Evolutionary conservation across 495 filamentous ascomycete species (phyloP), one percentile per base, ranked within the genome.

Genomic region (Podospora tetraspora): DNA sequence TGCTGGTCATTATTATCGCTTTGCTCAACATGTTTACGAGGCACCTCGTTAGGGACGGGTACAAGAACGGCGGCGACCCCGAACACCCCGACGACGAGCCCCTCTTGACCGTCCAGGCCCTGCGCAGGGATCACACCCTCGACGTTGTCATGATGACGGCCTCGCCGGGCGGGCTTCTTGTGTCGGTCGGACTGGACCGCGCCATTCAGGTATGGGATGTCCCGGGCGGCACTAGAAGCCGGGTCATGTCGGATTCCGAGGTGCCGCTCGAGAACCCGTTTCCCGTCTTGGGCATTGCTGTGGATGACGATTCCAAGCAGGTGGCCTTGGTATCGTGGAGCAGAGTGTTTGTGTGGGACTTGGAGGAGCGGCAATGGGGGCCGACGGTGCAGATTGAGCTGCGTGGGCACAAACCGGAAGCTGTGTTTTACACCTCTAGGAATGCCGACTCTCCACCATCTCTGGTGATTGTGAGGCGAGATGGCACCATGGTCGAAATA

Each of bases 131-230:
- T 2, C 90, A 92, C 74, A 72, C 75, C 6, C 78, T 92, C 22
- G 90, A 92, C 71, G 81, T 92, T 30, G 84, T 85, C 59, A 82
- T 85, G 74, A 78, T 92, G 61, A 74, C 80, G 8, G 79, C 86
- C 11, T 89, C 83, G 23, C 72, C 82, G 3, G 82, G 81, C 56
- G 89, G 89, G 6, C 78, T 87, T 52, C 73, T 92, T 22, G 86
- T 87, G n/a, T 89, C 88, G 6, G 81, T 91, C 57, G 88, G 86
- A 1, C 76, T 91, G 8, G 90, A 92, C 70, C 80, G 89, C 63
- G 76, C 79, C 13, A 85, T 90, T 24, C 82, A 84, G 30, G 75
- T 91, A 0, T 88, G 87, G 84, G 78, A 88, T 73, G 71, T 88
- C 16, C 85, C 81, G 56, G 66, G 73, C 25, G 75, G 80, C n/a